These are phyloP conservation scores for Xenosphaeropsis pyriputrescens DNA, from an alignment of 2,329 filamentous ascomycete genomes.

Conservation along the genomic window DNA sequence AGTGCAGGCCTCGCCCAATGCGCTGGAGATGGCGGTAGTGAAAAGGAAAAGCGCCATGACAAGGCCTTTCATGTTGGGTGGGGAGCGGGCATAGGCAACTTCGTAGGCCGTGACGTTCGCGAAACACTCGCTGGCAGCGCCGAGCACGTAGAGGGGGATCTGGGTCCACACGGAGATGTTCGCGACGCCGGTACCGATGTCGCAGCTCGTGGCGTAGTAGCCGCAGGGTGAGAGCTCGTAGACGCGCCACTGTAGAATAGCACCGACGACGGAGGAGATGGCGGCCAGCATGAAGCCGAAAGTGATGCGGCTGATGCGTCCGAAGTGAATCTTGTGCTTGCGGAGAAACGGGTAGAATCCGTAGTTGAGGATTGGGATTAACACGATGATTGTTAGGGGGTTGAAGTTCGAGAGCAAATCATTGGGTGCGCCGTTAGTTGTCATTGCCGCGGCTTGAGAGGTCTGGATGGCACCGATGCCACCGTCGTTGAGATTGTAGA, in stretches of 20 bases:
- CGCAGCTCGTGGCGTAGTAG: constrained; percentile 26
- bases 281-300: constrained; percentile 44
- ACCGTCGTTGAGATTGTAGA: constrained; percentile 17
- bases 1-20: constrained; percentile 7
- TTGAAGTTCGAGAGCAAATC: constrained; percentile 63
- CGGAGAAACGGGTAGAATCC: constrained; percentile 52
- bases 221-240: constrained; percentile 40
- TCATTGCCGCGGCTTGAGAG: constrained; percentile 33
- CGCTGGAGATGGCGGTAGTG: constrained; percentile 42
- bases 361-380: constrained; percentile 54
- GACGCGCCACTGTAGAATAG: constrained; percentile 41
- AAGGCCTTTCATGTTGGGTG: constrained; percentile 65
- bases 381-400: constrained; percentile 56
- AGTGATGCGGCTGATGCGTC: constrained; percentile 59
- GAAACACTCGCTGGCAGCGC: constrained; percentile 40
- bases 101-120: constrained; percentile 49
- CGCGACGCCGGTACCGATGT: constrained; percentile 19
- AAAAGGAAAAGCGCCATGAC: constrained; percentile 56
- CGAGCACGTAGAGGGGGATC: constrained; percentile 24
- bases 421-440: constrained; percentile 55
- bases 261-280: constrained; percentile 37
- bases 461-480: constrained; percentile 32
- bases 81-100: constrained; percentile 65
- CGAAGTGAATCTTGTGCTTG: constrained; percentile 46
- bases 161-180: constrained; percentile 13